Percentiles rank a stretch among this genome's conserved stretches.
These are phyloP conservation scores for Kwoniella shivajii DNA, from an alignment of 1,284 basidiomycete species.

Conservation along the genomic window DNA sequence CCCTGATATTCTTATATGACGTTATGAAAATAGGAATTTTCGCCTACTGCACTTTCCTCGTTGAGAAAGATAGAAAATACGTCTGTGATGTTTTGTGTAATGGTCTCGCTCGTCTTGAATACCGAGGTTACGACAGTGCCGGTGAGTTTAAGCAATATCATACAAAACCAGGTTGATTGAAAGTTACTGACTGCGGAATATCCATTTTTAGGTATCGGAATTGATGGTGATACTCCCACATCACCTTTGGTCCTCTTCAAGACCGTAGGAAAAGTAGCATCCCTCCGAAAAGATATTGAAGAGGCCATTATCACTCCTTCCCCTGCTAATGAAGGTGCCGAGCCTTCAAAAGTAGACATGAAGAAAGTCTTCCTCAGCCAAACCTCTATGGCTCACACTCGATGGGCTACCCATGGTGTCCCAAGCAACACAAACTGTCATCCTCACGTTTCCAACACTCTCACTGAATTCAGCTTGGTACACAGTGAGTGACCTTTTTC, in stretches of 20 bases:
- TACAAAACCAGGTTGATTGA: background rate
- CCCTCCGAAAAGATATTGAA: slow-evolving; percentile 88
- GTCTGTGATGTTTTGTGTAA: slow-evolving; percentile 89
- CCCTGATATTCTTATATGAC: background rate
- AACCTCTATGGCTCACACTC: slow-evolving; percentile 97
- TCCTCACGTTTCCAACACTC: slow-evolving; percentile 83
- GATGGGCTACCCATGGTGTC: slow-evolving; percentile 99
- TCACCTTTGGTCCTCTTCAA: slow-evolving; percentile 79
- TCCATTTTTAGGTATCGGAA: slow-evolving; percentile 70
- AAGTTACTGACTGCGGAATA: background rate
- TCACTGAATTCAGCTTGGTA: slow-evolving; percentile 85
- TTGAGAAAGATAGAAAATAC: slow-evolving; percentile 92
- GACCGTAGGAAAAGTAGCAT: slow-evolving; percentile 97
- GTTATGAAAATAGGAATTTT: slow-evolving; percentile 73
- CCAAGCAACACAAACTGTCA: slow-evolving; percentile 91
- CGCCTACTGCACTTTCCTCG: slow-evolving; percentile 88
- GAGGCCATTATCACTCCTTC: slow-evolving; percentile 57
- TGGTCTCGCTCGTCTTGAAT: slow-evolving; percentile 93
- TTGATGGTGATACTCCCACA: slow-evolving; percentile 87
- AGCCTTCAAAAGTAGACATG: slow-evolving; percentile 64
- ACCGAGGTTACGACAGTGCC: slow-evolving; percentile 97
- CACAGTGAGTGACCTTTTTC: slow-evolving; percentile 63
- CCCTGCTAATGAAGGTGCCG: slow-evolving; percentile 20
- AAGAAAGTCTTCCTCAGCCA: slow-evolving; percentile 81
- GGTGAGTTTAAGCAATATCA: slow-evolving; percentile 49